A percentile compares a stretch with the other conserved stretches of the same genome.
phyloP scores from a whole-genome alignment of 768 basidiomycete genomes.

The Cubamyces sp. region DNA sequence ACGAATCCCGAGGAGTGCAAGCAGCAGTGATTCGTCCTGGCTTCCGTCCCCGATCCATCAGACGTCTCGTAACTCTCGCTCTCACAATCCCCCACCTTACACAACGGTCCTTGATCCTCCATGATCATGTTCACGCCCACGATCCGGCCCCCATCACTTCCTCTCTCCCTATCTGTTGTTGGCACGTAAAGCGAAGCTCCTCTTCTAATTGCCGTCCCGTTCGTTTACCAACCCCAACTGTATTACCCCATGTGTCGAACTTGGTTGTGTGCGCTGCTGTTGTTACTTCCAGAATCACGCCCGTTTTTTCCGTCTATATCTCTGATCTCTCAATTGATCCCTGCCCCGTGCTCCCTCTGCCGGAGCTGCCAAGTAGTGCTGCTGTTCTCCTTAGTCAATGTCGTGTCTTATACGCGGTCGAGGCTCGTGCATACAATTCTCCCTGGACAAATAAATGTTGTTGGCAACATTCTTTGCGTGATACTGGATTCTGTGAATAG shows the following conservation, averaged over 20 bases:
- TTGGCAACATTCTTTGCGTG: not conserved
- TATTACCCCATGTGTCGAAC: slow-evolving; percentile 21
- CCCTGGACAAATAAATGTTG: slow-evolving; percentile 12
- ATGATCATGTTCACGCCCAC: not conserved
- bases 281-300: slow-evolving; percentile 6
- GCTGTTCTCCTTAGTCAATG: not conserved
- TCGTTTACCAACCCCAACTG: slow-evolving; percentile 4
- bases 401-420: not conserved
- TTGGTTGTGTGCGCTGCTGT: slow-evolving; percentile 19
- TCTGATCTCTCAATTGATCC: not conserved
- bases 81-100: not conserved
- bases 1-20: slow-evolving; percentile 89
- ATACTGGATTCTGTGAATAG: too few relatives aligned
- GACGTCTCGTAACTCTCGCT: not conserved
- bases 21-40: slow-evolving; percentile 63
- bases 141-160: not conserved
- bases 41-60: not conserved
- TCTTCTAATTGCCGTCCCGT: slow-evolving; percentile 12
- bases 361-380: too few relatives aligned
- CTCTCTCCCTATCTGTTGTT: slow-evolving; percentile 5
- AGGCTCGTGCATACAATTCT: slow-evolving; percentile 1
- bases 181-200: slow-evolving; percentile 20
- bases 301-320: not conserved
- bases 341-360: not conserved
- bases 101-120: not conserved